Evolutionary conservation across 495 filamentous ascomycete genomes (phyloP), one percentile per base, ranked within the genome.

Genomic region (Xylaria telfairii): DNA sequence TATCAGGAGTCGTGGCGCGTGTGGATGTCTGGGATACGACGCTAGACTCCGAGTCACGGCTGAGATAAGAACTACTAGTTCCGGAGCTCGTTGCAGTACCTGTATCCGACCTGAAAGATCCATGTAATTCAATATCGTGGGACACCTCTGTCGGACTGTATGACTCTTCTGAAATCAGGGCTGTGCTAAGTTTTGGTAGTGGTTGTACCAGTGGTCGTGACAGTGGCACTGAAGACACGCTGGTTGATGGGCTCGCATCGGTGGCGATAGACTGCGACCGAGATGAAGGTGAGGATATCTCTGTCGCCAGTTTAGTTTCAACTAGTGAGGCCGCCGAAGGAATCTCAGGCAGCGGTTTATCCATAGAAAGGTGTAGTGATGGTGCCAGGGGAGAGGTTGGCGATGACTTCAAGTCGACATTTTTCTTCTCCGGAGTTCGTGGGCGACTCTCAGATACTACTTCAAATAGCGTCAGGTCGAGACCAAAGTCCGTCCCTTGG

Each of bases 1-100:
- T 81, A 66, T 97, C 95, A 44, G 95, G 95, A 0, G 94, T 97
- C 37, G 95, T 97, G 47, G 95, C 94, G 57, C 94, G 86, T 2
- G 95, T 98, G 19, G 95, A 98, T 3, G 89, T 89, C 76, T 90
- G 90, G 10, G 95, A 97, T 7, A 95, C 77, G 47, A 91, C 85
- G 75, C 92, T 96, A 72, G 90, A 89, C 75, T 95, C 93, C 1
- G 94, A 97, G 72, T 93, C 92, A 42, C 92, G 90, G 80, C 91
- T 92, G 67, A 90, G 85, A 75, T 92, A 93, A 2, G 92, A 96
- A 79, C 90, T 92, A 75, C 87, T 91, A 42, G 82, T 87, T 37
- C 85, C 85, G 19, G 85, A 80, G 72, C 83, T 88, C 32, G 83
- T 85, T 39, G 85, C 82, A 15, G 85, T 85, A 67, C 86, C 81